phyloP scores from a whole-genome alignment of 225 moss, liverwort and hornwort genomes.

The Bryoerythrophyllum caledonicum region DNA sequence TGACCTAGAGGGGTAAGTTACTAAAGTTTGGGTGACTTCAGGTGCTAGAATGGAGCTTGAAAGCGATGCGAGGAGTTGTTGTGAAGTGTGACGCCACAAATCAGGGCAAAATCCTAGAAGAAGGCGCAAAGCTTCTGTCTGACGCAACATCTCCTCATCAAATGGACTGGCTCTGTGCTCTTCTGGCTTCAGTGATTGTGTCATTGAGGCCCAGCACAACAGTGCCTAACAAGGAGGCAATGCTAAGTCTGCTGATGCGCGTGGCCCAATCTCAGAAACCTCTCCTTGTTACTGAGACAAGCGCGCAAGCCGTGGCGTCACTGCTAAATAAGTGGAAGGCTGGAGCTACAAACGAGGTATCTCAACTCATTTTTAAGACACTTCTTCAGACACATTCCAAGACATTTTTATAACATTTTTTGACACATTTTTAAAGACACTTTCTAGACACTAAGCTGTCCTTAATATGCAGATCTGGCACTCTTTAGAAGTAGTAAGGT shows the following conservation, averaged over 20 bases:
- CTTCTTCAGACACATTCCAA: no score
- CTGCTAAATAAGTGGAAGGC: slow-evolving; percentile 73
- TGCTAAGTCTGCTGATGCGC: slow-evolving; percentile 48
- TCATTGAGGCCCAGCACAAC: slow-evolving; percentile 53
- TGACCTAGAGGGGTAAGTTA: no score
- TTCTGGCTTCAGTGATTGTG: slow-evolving; percentile 60
- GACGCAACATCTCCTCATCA: slow-evolving; percentile 17
- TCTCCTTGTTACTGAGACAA: slow-evolving; percentile 39
- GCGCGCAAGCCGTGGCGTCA: slow-evolving; percentile 80
- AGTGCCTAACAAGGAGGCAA: slow-evolving; percentile 30
- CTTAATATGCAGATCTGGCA: no score
- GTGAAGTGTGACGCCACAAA: slow-evolving; percentile 44
- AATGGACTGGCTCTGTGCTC: slow-evolving; percentile 46
- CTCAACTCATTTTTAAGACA: no score
- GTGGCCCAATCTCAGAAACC: slow-evolving; percentile 37
- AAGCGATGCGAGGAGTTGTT: slow-evolving; percentile 55
- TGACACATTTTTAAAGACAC: no score
- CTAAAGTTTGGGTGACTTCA: slow-evolving; percentile 19
- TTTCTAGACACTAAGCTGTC: no score
- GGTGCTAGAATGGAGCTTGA: slow-evolving; percentile 61
- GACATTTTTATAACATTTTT: no score
- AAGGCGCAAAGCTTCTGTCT: slow-evolving; percentile 30
- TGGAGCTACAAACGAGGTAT: slow-evolving; percentile 38
- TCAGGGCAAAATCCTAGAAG: slow-evolving; percentile 51
- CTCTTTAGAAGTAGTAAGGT: no score